Percentiles rank a stretch among this genome's conserved stretches.
Evolutionary conservation across 2,329 filamentous ascomycete species (phyloP).

Genomic region (Trichoderma aggressivum): DNA sequence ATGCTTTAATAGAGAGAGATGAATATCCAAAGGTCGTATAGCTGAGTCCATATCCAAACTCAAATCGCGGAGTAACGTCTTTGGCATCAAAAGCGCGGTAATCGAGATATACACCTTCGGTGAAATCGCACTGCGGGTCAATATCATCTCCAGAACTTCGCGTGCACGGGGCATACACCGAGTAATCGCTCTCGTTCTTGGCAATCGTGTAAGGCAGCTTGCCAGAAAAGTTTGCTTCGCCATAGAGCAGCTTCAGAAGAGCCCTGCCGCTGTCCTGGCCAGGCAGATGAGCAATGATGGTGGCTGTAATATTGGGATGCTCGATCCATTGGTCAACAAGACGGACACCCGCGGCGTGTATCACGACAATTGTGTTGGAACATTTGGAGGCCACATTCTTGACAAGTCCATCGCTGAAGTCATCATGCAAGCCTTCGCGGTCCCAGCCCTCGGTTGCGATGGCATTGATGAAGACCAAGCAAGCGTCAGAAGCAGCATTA

Average conservation of each 20-base stretch:
- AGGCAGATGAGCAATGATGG: constrained; percentile 61
- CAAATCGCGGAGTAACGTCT: constrained; percentile 46
- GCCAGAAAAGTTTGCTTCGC: constrained; percentile 51
- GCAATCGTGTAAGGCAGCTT: constrained; percentile 62
- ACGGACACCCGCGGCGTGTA: constrained; percentile 61
- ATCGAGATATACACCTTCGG: constrained; percentile 52
- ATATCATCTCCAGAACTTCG: constrained; percentile 32
- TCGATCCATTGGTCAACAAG: constrained; percentile 63
- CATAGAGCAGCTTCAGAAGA: constrained; percentile 56
- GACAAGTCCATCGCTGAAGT: constrained; percentile 59
- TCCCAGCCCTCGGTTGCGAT: constrained; percentile 78
- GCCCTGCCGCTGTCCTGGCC: constrained; percentile 63
- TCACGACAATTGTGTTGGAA: constrained; percentile 59
- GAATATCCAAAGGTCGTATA: constrained; percentile 54
- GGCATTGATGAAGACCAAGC: constrained; percentile 80
- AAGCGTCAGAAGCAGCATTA: constrained; percentile 48
- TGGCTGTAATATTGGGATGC: constrained; percentile 61
- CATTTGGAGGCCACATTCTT: constrained; percentile 57
- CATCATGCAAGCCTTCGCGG: constrained; percentile 64
- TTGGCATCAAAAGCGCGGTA: constrained; percentile 52
- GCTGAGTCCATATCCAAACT: constrained; percentile 55
- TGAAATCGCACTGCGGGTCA: constrained; percentile 61
- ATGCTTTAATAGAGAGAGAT: constrained; percentile 32
- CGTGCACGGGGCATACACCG: constrained; percentile 42
- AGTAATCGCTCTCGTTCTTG: constrained; percentile 50